Percentiles rank a stretch among this genome's conserved stretches.
phyloP scores from a whole-genome alignment of 441 rosid genomes.

The Populus hybrid region DNA sequence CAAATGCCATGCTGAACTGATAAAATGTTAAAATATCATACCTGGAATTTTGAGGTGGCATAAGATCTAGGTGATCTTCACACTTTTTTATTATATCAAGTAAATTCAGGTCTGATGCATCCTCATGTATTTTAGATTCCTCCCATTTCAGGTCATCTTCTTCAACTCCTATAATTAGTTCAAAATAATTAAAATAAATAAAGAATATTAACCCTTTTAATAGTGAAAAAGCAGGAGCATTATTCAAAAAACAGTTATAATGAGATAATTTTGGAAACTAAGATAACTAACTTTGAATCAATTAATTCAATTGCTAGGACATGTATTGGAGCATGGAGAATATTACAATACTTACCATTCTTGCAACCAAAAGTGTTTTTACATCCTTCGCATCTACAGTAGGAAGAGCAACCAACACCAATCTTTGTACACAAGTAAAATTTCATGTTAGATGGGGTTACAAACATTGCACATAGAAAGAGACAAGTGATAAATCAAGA shows the following conservation, averaged over 20 bases:
- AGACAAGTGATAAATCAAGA: slow-evolving; percentile 28
- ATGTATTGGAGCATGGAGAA: not conserved
- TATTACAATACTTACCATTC: slow-evolving; percentile 51
- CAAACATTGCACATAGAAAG: not conserved
- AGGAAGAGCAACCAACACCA: slow-evolving; percentile 91
- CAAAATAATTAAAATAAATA: slow-evolving; percentile 9
- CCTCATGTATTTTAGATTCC: slow-evolving; percentile 22
- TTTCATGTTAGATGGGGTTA: slow-evolving; percentile 25
- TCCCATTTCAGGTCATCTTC: slow-evolving; percentile 27
- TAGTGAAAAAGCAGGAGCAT: not conserved
- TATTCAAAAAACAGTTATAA: not conserved
- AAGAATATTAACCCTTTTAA: not conserved
- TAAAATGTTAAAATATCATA: slow-evolving; percentile 9
- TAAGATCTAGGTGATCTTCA: slow-evolving; percentile 29
- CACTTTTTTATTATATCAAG: slow-evolving; percentile 6
- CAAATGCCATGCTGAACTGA: not conserved
- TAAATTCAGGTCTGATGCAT: slow-evolving; percentile 17
- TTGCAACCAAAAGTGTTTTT: slow-evolving; percentile 80
- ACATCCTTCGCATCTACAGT: slow-evolving; percentile 95
- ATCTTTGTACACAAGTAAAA: slow-evolving; percentile 44
- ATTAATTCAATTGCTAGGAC: slow-evolving; percentile 1
- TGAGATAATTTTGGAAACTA: not conserved
- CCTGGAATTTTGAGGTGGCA: slow-evolving; percentile 28
- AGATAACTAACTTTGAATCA: not conserved
- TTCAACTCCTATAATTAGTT: slow-evolving; percentile 29